Base-by-base conservation (phyloP, 2,329 filamentous ascomycete species). In the Thelonectria blattea region DNA sequence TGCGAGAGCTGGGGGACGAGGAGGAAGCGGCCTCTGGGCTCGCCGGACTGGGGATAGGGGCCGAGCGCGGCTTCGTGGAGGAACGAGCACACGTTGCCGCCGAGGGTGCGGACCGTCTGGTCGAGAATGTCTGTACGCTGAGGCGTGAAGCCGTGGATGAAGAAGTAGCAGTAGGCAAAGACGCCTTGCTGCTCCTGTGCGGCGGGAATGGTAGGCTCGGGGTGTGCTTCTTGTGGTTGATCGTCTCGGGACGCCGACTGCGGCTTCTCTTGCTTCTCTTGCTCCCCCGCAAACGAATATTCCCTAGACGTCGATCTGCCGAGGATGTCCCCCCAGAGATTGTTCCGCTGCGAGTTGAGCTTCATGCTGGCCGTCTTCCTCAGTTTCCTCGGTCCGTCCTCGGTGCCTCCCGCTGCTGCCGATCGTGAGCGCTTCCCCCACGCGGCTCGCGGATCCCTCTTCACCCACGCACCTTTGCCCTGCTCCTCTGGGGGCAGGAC, bases 291-390 rank as follows among this genome's bases (percentile, higher is more conserved):
- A 47, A 75, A 73, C 0, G 76, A 76, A 59, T 73, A 71, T 41
- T 76, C 75, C 46, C 72, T 72, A 2, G 75, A 75, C 12, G 68
- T 72, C 20, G 75, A 68, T 73, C 56, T 67, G 10, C 87, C 87
- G 22, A 95, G 84, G 60, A 99, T 96, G 69, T 96, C 92, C 5
- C 90, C 90, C 94, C 94, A 98, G n/a, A 98, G 83, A 27, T 87
- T 88, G 68, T 93, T 88, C 66, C 88, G 90, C 70, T 97, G 93
- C 51, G 84, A 90, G 59, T 84, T 88, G 32, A 98, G 80, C 73
- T 92, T 94, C 72, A 90, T 88, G 75, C 93, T 97, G 20, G 93
- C 91, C 6, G 91, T 93, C 70, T 93, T 90, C 66, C 95, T 88
- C 66, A 99, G 78, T 78, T 97, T 98, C 66, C 93, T 86, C 63